These are phyloP conservation scores for Aspergillus awamori DNA, from an alignment of 2,329 filamentous ascomycete genomes.

Conservation along the genomic window DNA sequence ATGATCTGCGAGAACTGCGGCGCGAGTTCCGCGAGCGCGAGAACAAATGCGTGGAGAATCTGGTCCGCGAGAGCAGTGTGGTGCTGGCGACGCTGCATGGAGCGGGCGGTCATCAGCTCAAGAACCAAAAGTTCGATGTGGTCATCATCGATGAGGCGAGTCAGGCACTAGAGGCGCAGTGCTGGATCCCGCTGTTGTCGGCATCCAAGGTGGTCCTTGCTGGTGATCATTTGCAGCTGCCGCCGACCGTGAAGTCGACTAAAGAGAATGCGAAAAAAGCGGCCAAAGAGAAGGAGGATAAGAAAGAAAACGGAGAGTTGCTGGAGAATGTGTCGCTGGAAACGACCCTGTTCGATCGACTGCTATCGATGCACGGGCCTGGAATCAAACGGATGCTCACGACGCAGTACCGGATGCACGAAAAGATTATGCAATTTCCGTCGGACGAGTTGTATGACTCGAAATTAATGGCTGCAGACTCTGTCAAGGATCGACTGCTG, in stretches of 20 bases:
- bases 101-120: constrained; percentile 80
- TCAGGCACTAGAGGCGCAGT: constrained; percentile 93
- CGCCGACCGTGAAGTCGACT: constrained; percentile 87
- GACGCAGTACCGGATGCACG: constrained; percentile 97
- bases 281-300: constrained; percentile 39
- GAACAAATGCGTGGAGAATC: constrained; percentile 72
- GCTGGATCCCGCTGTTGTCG: constrained; percentile 85
- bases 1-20: constrained; percentile 79
- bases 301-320: constrained; percentile 44
- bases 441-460: constrained; percentile 85
- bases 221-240: constrained; percentile 90
- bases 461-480: constrained; percentile 77
- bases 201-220: constrained; percentile 85
- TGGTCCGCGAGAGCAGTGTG: constrained; percentile 78
- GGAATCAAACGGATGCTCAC: constrained; percentile 92
- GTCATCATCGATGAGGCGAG: constrained; percentile 96
- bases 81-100: constrained; percentile 92
- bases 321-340: constrained; percentile 67
- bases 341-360: constrained; percentile 88
- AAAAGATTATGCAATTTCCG: constrained; percentile 92
- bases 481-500: constrained; percentile 74
- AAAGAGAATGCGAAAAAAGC: constrained; percentile 50
- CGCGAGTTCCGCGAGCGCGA: constrained; percentile 89
- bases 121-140: constrained; percentile 81
- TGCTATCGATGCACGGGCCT: constrained; percentile 78